These are phyloP conservation scores for Pseudomicrostroma phylloplanum DNA, from an alignment of 1,284 basidiomycete genomes.

Conservation along the genomic window DNA sequence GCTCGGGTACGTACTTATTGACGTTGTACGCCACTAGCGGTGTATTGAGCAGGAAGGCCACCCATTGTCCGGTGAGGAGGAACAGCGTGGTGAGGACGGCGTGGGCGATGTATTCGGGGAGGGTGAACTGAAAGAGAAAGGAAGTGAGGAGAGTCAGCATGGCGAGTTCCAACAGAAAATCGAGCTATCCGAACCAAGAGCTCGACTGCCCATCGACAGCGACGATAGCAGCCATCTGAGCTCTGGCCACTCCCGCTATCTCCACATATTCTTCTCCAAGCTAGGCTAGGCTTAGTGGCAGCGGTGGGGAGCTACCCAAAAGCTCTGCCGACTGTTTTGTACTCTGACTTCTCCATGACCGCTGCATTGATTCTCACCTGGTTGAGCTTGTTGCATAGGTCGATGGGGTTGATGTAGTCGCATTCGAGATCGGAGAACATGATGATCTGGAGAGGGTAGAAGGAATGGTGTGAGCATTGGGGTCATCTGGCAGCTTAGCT, in stretches of 20 bases:
- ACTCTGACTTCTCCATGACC: not conserved
- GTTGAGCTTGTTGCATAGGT: conserved; percentile 99
- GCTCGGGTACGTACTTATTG: conserved; percentile 63
- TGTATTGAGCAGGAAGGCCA: conserved; percentile 82
- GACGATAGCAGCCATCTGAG: no score
- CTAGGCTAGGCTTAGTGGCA: not conserved
- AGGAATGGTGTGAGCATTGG: not conserved
- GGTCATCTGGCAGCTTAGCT: not conserved
- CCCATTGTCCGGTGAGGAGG: conserved; percentile 70
- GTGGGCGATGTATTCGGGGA: conserved; percentile 93
- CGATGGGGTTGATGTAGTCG: conserved; percentile 98
- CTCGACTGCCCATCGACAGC: no score
- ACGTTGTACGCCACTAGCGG: conserved; percentile 86
- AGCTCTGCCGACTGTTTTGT: no score
- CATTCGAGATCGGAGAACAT: conserved; percentile 66
- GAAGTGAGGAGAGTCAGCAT: not conserved
- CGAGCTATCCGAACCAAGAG: no score
- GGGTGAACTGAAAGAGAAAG: conserved; percentile 67
- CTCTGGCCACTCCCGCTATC: not conserved
- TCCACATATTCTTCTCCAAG: not conserved
- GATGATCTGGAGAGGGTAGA: conserved; percentile 69
- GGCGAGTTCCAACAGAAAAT: no score
- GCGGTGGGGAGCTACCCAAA: no score
- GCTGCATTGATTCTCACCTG: conserved; percentile 59
- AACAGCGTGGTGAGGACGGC: conserved; percentile 71